phyloP scores from a whole-genome alignment of 805 yeast species.

The Metschnikowia aberdeeniae region DNA sequence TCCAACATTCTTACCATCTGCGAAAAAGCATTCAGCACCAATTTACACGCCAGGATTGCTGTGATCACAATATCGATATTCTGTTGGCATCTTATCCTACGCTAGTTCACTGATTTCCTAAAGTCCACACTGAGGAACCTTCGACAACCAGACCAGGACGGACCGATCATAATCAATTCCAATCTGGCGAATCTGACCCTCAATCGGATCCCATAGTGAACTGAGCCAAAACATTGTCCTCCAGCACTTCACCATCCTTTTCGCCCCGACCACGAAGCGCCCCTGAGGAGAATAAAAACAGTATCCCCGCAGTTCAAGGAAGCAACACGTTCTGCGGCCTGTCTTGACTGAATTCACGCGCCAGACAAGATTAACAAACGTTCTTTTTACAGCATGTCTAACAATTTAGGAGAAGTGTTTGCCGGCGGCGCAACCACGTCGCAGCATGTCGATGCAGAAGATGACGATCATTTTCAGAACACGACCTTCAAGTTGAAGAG shows the following conservation, averaged over 20 bases:
- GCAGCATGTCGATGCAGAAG: conserved; percentile 65
- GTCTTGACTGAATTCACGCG: background rate
- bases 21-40: conserved; percentile 7
- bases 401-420: conserved; percentile 28
- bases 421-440: conserved; percentile 61
- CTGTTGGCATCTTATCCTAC: conserved; percentile 2
- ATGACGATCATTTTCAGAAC: conserved; percentile 64
- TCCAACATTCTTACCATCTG: conserved; percentile 10
- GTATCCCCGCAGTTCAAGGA: background rate
- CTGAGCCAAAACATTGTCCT: background rate
- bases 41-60: background rate
- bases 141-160: conserved; percentile 1
- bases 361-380: background rate
- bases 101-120: conserved; percentile 4
- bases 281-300: background rate
- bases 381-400: conserved; percentile 7
- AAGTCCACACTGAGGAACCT: conserved; percentile 6
- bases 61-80: background rate
- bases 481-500: conserved; percentile 73
- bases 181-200: background rate
- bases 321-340: background rate
- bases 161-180: background rate
- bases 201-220: background rate
- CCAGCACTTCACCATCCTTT: background rate
- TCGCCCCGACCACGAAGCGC: background rate